Evolutionary conservation across 2,329 filamentous ascomycete genomes (phyloP).

Genomic region (Hymenoscyphus linearis): DNA sequence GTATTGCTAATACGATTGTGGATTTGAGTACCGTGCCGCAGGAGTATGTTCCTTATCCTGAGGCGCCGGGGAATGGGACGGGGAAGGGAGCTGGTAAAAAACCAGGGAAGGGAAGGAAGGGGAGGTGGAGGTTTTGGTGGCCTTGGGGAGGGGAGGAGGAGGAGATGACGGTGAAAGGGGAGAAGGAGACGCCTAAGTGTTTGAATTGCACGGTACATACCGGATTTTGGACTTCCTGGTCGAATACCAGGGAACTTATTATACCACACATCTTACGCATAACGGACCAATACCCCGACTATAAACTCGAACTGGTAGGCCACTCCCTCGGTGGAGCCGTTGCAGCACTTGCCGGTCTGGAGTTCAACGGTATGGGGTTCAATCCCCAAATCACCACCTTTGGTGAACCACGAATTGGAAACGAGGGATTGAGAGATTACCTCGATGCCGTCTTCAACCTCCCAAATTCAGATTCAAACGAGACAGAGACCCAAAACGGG

Average conservation of each 20-base stretch:
- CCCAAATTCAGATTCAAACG: neutral
- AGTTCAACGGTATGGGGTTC: constrained; percentile 72
- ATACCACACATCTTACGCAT: constrained; percentile 60
- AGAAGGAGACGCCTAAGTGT: constrained; percentile 45
- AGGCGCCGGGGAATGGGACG: constrained; percentile 33
- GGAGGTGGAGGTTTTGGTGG: constrained; percentile 12
- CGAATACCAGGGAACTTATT: constrained; percentile 63
- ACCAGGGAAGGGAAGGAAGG: constrained; percentile 15
- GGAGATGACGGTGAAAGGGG: neutral
- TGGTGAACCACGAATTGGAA: constrained; percentile 72
- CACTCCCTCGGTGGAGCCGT: constrained; percentile 90
- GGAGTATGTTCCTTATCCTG: constrained; percentile 81
- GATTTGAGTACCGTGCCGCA: constrained; percentile 88
- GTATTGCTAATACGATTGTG: constrained; percentile 81
- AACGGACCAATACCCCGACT: constrained; percentile 58
- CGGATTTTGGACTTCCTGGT: constrained; percentile 85
- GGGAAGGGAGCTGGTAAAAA: constrained; percentile 26
- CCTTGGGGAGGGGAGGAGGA: constrained; percentile 7
- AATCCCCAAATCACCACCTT: constrained; percentile 79
- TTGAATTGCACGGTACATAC: constrained; percentile 86
- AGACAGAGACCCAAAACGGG: neutral
- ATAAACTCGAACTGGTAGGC: constrained; percentile 73
- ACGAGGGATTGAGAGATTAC: constrained; percentile 49
- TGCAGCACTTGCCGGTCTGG: constrained; percentile 78
- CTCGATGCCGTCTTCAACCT: constrained; percentile 46